A percentile compares a stretch with the other conserved stretches of the same genome.
These are phyloP conservation scores for Pseudogymnoascus sp. DNA, from an alignment of 2,329 filamentous ascomycete genomes.

Conservation along the genomic window DNA sequence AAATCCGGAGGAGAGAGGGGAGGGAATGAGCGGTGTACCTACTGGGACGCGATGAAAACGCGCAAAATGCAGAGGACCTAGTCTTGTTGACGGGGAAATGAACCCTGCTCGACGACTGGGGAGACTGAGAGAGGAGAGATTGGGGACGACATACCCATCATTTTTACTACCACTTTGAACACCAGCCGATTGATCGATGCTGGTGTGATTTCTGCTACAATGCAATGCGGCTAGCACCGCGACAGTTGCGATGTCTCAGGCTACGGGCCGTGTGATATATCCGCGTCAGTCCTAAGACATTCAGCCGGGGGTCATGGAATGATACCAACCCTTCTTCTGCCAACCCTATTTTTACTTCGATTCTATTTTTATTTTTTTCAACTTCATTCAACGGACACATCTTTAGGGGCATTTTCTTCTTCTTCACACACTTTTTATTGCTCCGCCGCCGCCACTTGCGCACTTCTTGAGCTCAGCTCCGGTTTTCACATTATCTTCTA, in stretches of 20 bases:
- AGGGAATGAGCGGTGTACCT: not conserved
- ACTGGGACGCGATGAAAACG: not conserved
- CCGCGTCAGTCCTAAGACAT: not conserved
- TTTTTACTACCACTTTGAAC: not conserved
- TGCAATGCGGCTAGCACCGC: constrained; percentile 3
- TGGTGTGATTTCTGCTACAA: not conserved
- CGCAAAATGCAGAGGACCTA: not conserved
- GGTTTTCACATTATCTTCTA: not conserved
- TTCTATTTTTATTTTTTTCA: not conserved
- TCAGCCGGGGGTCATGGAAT: not conserved
- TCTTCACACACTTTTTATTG: not conserved
- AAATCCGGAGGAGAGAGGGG: not conserved
- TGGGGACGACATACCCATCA: not conserved
- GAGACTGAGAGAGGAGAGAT: not conserved
- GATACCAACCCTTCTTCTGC: constrained; percentile 1
- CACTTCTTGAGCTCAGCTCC: not conserved
- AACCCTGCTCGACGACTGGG: not conserved
- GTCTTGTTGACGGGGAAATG: not conserved
- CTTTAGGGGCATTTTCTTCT: not conserved
- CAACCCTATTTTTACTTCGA: constrained; percentile 1
- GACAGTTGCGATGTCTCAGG: not conserved
- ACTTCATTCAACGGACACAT: constrained; percentile 1
- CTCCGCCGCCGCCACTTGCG: not conserved
- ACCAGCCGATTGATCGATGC: not conserved
- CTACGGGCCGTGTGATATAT: not conserved